These are phyloP conservation scores for Tulasnella sp. DNA, from an alignment of 768 basidiomycete species.

Conservation along the genomic window DNA sequence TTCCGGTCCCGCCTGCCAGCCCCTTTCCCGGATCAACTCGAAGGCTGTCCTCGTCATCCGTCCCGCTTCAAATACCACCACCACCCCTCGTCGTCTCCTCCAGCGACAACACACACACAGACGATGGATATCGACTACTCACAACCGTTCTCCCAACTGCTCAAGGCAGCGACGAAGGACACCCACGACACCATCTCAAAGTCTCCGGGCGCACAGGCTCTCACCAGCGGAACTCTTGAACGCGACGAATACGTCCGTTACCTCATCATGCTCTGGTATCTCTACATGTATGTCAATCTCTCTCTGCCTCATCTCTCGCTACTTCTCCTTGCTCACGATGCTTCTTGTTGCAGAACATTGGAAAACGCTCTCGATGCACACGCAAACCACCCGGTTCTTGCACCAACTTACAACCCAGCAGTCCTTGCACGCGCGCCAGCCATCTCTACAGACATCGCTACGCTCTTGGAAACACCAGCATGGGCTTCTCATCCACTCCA, in stretches of 20 bases:
- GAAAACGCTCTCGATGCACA: constrained; percentile 40
- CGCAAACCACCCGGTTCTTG: not conserved
- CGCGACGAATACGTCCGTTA: constrained; percentile 57
- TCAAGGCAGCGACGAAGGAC: constrained; percentile 30
- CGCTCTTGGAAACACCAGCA: constrained; percentile 37
- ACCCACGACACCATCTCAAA: constrained; percentile 50
- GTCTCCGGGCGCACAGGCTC: constrained; percentile 43
- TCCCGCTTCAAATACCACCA: not conserved
- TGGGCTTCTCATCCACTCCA: constrained; percentile 52
- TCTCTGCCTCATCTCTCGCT: not conserved
- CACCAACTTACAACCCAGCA: constrained; percentile 50
- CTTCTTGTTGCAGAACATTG: constrained; percentile 32
- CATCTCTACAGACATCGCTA: constrained; percentile 58
- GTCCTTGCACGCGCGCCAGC: constrained; percentile 48
- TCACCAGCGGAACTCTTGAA: constrained; percentile 47
- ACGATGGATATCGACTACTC: constrained; percentile 19
- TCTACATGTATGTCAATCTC: constrained; percentile 50
- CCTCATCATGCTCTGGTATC: constrained; percentile 67
- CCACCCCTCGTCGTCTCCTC: not conserved
- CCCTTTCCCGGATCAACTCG: no score
- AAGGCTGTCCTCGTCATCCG: no score
- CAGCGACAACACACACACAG: constrained; percentile 36
- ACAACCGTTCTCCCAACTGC: constrained; percentile 28
- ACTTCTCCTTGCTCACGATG: not conserved
- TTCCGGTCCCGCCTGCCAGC: no score